These are phyloP conservation scores for Trichosporon ovoides DNA, from an alignment of 1,284 basidiomycete species.

Conservation along the genomic window DNA sequence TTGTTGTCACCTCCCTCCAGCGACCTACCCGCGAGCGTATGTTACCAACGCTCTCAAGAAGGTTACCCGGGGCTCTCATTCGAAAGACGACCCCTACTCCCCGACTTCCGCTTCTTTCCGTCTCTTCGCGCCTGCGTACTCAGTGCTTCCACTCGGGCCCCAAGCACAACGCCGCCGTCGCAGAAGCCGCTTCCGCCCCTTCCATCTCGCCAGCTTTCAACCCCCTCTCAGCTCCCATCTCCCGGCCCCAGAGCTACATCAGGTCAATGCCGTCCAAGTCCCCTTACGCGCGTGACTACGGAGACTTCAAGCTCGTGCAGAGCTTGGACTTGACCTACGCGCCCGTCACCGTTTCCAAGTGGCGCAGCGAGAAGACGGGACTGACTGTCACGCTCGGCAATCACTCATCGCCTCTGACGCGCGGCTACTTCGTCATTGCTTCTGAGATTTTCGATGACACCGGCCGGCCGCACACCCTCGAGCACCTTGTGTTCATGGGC, in stretches of 20 bases:
- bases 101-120: background rate
- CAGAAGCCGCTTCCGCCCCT: background rate
- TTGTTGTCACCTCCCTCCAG: background rate
- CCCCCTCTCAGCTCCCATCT: background rate
- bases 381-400: constrained; percentile 54
- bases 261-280: constrained; percentile 11
- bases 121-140: background rate
- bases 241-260: background rate
- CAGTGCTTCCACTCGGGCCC: background rate
- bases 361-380: constrained; percentile 48
- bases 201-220: background rate
- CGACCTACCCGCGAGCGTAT: constrained; percentile 1
- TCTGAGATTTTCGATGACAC: constrained; percentile 95
- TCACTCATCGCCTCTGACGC: constrained; percentile 68
- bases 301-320: constrained; percentile 44
- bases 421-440: constrained; percentile 85
- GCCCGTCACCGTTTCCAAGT: constrained; percentile 45
- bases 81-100: constrained; percentile 3
- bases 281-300: constrained; percentile 27
- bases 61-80: constrained; percentile 7
- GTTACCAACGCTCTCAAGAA: constrained; percentile 9
- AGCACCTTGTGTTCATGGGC: constrained; percentile 91
- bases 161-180: background rate
- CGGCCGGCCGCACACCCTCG: constrained; percentile 88
- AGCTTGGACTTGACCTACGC: constrained; percentile 45